phyloP scores from a whole-genome alignment of 192 early-diverging fungal genomes.

The Entomortierella beljakovae region DNA sequence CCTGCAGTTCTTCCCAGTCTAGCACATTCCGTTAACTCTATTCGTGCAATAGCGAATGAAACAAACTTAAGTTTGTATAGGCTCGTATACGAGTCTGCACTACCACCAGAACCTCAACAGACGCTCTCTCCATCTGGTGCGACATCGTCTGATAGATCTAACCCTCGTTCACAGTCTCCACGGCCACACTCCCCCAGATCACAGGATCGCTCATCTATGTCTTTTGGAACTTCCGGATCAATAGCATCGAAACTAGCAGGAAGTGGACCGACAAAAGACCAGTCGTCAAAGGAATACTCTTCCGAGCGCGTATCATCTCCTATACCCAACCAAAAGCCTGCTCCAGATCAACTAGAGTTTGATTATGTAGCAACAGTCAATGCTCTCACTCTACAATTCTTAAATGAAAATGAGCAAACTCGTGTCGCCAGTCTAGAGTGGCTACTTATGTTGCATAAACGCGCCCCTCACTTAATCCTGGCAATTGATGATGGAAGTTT shows the following conservation, averaged over 20 bases:
- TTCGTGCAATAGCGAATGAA: conserved; percentile 81
- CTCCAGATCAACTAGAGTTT: conserved; percentile 61
- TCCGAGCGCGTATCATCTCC: conserved; percentile 15
- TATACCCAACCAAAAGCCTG: conserved; percentile 2
- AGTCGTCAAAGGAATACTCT: not conserved
- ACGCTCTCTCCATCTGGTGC: conserved; percentile 2
- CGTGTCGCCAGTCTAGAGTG: conserved; percentile 93
- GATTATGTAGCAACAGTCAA: conserved; percentile 88
- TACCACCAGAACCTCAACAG: conserved; percentile 48
- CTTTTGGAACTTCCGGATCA: conserved; percentile 45
- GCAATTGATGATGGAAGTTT: conserved; percentile 91
- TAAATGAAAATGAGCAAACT: conserved; percentile 94
- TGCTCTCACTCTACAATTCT: conserved; percentile 79
- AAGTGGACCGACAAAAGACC: conserved; percentile 8
- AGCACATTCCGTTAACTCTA: conserved; percentile 76
- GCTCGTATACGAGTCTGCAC: conserved; percentile 75
- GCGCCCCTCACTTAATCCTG: conserved; percentile 88
- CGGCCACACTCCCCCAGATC: conserved; percentile 41
- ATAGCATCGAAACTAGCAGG: conserved; percentile 40
- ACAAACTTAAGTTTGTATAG: conserved; percentile 84
- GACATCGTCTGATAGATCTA: conserved; percentile 12
- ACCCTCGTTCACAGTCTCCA: conserved; percentile 19
- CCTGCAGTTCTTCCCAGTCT: conserved; percentile 88
- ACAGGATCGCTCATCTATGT: conserved; percentile 44
- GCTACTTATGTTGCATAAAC: conserved; percentile 96